Percentiles rank a stretch among this genome's conserved stretches.
phyloP scores from a whole-genome alignment of 2,329 filamentous ascomycete genomes.

The Chrysoporthe puriensis region DNA sequence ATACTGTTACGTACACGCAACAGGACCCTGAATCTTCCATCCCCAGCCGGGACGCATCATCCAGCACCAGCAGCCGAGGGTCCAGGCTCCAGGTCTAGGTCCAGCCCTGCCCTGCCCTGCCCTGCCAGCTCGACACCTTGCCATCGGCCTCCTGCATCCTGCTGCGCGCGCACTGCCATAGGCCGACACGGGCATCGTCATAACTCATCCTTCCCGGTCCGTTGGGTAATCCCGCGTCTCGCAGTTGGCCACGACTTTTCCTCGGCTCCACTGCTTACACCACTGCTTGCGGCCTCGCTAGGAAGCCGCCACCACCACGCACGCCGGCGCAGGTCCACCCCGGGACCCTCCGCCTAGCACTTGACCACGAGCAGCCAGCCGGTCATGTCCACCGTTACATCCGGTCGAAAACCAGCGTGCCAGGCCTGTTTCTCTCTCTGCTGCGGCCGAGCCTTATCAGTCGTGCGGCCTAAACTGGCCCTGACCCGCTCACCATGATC shows the following conservation, averaged over 20 bases:
- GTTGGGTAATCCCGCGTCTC: constrained; percentile 21
- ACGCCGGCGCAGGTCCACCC: constrained; percentile 14
- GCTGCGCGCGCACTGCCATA: background rate
- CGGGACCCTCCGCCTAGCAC: background rate
- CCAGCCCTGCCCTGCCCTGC: constrained; percentile 3
- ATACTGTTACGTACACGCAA: constrained; percentile 39
- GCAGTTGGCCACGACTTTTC: constrained; percentile 19
- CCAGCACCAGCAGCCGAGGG: background rate
- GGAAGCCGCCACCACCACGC: constrained; percentile 7
- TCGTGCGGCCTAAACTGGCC: constrained; percentile 17
- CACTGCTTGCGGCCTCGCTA: constrained; percentile 10
- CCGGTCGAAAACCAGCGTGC: constrained; percentile 14
- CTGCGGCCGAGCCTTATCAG: constrained; percentile 28
- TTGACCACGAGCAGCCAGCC: constrained; percentile 18
- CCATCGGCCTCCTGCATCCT: constrained; percentile 3
- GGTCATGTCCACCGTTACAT: constrained; percentile 27
- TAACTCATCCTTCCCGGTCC: constrained; percentile 18
- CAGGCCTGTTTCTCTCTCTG: constrained; percentile 15
- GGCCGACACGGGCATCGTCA: constrained; percentile 19
- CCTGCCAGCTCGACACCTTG: constrained; percentile 7
- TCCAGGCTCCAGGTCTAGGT: background rate
- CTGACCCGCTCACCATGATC: constrained; percentile 39
- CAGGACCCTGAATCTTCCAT: constrained; percentile 25
- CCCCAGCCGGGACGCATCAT: background rate
- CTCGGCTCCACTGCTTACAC: constrained; percentile 1